Conservation (phyloP, 306 rosid species). For the Neltuma alba region DNA sequence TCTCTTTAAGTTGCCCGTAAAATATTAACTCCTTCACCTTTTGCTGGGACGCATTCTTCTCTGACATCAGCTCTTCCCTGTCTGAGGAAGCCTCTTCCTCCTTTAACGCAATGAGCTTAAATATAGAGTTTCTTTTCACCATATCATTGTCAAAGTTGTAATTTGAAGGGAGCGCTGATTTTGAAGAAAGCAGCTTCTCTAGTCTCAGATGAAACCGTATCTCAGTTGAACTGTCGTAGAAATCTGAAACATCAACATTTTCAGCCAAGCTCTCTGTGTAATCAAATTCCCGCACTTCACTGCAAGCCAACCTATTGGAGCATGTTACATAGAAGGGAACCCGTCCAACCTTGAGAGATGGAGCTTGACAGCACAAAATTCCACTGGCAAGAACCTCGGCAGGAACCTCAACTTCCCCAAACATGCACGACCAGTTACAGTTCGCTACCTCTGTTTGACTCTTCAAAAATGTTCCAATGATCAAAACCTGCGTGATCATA, state of each 20-base stretch:
- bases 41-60: slow-evolving; percentile 42
- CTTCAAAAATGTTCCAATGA: slow-evolving; percentile 72
- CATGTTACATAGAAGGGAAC: slow-evolving; percentile 85
- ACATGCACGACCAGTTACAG: slow-evolving; percentile 87
- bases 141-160: slow-evolving; percentile 41
- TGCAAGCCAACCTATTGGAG: slow-evolving; percentile 90
- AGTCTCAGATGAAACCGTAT: slow-evolving; percentile 54
- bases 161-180: slow-evolving; percentile 40
- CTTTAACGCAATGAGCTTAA: slow-evolving; percentile 65
- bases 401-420: slow-evolving; percentile 92
- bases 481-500: slow-evolving; percentile 60
- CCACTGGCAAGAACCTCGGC: slow-evolving; percentile 77
- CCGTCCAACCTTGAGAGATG: slow-evolving; percentile 66
- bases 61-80: slow-evolving; percentile 47
- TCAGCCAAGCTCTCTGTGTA: slow-evolving; percentile 49
- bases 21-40: slow-evolving; percentile 48
- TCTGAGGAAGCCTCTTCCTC: slow-evolving; percentile 66
- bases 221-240: slow-evolving; percentile 50
- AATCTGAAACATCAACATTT: slow-evolving; percentile 46
- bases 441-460: slow-evolving; percentile 47
- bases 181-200: slow-evolving; percentile 55
- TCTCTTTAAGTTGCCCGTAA: slow-evolving; percentile 67
- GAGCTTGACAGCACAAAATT: slow-evolving; percentile 77
- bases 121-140: slow-evolving; percentile 55
- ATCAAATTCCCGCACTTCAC: slow-evolving; percentile 89